phyloP scores from a whole-genome alignment of 2,329 filamentous ascomycete species.

The Cordyceps pruinosa region DNA sequence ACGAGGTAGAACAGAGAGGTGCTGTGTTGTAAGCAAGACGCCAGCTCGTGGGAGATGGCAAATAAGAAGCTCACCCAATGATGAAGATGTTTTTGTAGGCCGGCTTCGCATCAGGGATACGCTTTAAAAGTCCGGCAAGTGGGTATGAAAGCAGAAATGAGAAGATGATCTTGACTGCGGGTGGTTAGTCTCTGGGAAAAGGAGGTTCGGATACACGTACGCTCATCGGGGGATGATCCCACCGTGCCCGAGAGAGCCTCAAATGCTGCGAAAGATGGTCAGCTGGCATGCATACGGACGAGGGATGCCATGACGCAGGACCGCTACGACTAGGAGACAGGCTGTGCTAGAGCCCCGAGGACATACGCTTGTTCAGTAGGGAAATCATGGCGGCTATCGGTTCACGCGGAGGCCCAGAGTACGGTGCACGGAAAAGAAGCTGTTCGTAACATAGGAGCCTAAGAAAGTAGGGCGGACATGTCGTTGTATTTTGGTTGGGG shows the following conservation, averaged over 20 bases:
- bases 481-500: not conserved
- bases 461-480: not conserved
- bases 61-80: conserved; percentile 49
- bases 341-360: not conserved
- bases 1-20: conserved; percentile 86
- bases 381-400: not conserved
- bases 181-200: not conserved
- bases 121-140: conserved; percentile 78
- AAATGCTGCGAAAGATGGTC: conserved; percentile 31
- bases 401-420: not conserved
- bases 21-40: conserved; percentile 31
- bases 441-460: not conserved
- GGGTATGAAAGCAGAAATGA: conserved; percentile 91
- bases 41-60: not conserved
- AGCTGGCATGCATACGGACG: not conserved
- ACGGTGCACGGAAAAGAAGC: no score
- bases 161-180: conserved; percentile 80
- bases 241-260: conserved; percentile 33
- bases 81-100: conserved; percentile 84
- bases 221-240: conserved; percentile 40
- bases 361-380: conserved; percentile 9
- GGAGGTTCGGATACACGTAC: conserved; percentile 25
- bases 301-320: not conserved
- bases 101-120: conserved; percentile 78
- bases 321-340: not conserved